A percentile compares a stretch with the other conserved stretches of the same genome.
Conservation (phyloP, 176 grass and related monocot species). For the Bromus sterilis region DNA sequence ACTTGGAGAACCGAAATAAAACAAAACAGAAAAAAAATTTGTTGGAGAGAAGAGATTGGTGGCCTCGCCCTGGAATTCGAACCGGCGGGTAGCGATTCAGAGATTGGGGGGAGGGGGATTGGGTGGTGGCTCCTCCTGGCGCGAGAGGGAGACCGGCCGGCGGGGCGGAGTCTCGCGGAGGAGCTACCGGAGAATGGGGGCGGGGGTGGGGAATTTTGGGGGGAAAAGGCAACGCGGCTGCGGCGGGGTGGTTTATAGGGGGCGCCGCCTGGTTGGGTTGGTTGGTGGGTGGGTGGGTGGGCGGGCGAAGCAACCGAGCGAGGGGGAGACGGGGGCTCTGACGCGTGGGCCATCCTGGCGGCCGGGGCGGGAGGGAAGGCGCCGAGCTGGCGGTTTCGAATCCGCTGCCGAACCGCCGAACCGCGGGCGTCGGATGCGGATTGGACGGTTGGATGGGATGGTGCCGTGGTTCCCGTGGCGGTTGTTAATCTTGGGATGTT, state of each 20-base stretch:
- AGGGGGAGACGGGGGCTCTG: neutral
- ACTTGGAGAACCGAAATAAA: too few relatives aligned
- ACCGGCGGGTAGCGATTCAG: neutral
- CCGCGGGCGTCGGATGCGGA: neutral
- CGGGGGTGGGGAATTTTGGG: neutral
- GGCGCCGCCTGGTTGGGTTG: neutral
- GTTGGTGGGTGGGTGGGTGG: neutral
- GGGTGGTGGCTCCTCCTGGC: neutral
- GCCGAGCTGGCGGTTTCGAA: conserved; percentile 17
- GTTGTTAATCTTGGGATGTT: too few relatives aligned
- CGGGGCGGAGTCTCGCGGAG: neutral
- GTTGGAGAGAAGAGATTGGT: too few relatives aligned
- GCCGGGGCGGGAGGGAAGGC: neutral
- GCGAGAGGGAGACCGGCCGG: neutral
- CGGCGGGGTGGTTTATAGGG: neutral
- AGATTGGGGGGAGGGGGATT: neutral
- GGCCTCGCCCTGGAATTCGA: neutral
- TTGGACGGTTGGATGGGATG: neutral
- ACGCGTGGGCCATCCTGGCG: neutral
- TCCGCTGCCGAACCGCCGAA: neutral
- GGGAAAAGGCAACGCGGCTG: neutral
- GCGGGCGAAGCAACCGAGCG: neutral
- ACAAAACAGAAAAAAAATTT: too few relatives aligned
- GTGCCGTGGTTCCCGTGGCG: neutral
- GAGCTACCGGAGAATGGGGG: neutral